phyloP scores from a whole-genome alignment of 2,329 filamentous ascomycete genomes.

The Cladosporium sp. region DNA sequence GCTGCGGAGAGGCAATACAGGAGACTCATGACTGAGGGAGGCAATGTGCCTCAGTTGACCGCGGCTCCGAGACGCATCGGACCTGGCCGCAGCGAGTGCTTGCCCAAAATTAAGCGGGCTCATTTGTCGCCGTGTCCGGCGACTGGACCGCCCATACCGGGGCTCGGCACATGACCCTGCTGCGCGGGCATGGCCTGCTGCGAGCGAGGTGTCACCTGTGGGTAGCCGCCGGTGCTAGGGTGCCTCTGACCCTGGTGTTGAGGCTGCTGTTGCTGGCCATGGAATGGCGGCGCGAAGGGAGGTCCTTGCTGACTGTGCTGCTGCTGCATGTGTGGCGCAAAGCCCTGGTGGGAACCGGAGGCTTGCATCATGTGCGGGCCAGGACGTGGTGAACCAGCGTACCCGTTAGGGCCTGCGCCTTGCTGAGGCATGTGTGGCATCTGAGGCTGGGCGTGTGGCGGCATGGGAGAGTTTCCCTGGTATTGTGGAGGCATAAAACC shows the following conservation, averaged over 20 bases:
- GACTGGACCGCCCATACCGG: constrained; percentile 14
- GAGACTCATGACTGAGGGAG: neutral
- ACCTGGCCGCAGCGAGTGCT: neutral
- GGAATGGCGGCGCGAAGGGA: constrained; percentile 22
- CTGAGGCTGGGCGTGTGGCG: constrained; percentile 68
- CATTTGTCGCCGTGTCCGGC: constrained; percentile 16
- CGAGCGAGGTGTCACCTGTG: constrained; percentile 17
- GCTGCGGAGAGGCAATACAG: neutral
- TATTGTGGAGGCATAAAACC: constrained; percentile 49
- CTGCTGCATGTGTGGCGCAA: constrained; percentile 38
- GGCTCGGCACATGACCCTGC: constrained; percentile 12
- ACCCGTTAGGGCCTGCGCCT: constrained; percentile 52
- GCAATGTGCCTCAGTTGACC: neutral
- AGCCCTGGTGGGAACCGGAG: constrained; percentile 88
- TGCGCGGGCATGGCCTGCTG: constrained; percentile 18
- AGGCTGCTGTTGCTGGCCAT: constrained; percentile 26
- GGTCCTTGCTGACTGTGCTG: constrained; percentile 20
- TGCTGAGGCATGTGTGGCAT: constrained; percentile 37
- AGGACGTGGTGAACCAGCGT: constrained; percentile 85
- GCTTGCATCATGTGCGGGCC: constrained; percentile 90
- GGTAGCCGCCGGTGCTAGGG: constrained; percentile 15
- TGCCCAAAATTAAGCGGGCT: neutral
- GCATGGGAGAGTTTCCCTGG: constrained; percentile 58
- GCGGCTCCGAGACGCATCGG: neutral
- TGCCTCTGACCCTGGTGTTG: constrained; percentile 29